Evolutionary conservation across 768 basidiomycete genomes (phyloP).

Genomic region (Filobasidium floriforme): DNA sequence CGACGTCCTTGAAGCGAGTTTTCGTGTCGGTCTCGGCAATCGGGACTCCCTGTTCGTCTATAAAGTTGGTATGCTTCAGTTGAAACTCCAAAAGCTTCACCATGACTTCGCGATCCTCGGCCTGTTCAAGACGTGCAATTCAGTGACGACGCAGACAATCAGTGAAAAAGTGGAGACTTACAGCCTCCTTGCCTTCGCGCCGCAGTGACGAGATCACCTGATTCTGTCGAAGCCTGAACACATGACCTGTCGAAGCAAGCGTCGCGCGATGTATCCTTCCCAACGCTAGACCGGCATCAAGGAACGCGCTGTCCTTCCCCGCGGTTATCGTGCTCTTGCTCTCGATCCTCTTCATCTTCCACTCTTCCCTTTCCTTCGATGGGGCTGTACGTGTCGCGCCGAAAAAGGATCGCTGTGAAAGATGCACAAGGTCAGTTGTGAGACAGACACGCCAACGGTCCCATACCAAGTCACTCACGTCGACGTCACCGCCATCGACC

Average conservation of each 20-base stretch:
- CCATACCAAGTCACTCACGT: neutral
- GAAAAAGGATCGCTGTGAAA: conserved; percentile 64
- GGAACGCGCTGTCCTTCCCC: conserved; percentile 58
- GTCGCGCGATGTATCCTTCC: conserved; percentile 62
- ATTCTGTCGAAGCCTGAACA: neutral
- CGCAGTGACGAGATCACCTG: neutral
- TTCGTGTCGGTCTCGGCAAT: conserved; percentile 9
- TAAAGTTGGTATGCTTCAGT: conserved; percentile 12
- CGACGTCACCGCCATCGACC: conserved; percentile 9
- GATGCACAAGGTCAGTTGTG: neutral
- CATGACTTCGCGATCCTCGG: neutral
- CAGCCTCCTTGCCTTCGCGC: neutral
- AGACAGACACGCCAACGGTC: neutral
- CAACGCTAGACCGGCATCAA: conserved; percentile 76
- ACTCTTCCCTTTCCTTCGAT: conserved; percentile 58
- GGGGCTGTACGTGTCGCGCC: conserved; percentile 63
- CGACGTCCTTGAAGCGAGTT: conserved; percentile 72
- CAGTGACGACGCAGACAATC: neutral
- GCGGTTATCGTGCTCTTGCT: conserved; percentile 53
- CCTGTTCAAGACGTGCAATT: neutral
- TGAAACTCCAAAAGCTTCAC: conserved; percentile 14
- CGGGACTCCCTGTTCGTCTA: conserved; percentile 3
- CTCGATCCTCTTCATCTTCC: conserved; percentile 71
- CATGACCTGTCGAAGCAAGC: neutral
- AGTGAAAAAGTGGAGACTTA: too few relatives aligned